phyloP scores from a whole-genome alignment of 306 rosid species.

The Comarum palustre region DNA sequence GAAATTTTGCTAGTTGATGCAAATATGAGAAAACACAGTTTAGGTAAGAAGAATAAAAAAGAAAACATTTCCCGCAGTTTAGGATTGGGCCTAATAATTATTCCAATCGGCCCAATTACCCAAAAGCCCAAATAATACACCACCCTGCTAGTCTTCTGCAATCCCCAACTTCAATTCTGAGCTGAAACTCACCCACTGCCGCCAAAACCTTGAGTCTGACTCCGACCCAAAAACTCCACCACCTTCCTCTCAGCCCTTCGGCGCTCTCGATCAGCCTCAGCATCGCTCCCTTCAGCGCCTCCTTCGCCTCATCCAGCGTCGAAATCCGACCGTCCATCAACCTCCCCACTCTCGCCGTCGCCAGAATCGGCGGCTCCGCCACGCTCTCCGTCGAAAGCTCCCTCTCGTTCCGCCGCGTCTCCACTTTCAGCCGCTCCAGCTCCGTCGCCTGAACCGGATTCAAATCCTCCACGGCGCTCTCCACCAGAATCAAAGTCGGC shows the following conservation, averaged over 20 bases:
- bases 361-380: slow-evolving; percentile 29
- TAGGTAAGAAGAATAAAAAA: no score
- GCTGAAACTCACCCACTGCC: slow-evolving; percentile 35
- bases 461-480: slow-evolving; percentile 17
- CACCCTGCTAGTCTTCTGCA: neutral
- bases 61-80: no score
- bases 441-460: neutral
- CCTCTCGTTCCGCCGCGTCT: slow-evolving; percentile 25
- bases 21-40: no score
- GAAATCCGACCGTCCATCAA: slow-evolving; percentile 16
- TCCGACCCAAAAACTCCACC: slow-evolving; percentile 26
- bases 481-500: slow-evolving; percentile 30
- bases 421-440: slow-evolving; percentile 16
- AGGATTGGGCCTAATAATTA: no score
- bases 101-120: no score
- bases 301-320: slow-evolving; percentile 21
- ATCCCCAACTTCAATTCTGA: slow-evolving; percentile 12
- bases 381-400: slow-evolving; percentile 37
- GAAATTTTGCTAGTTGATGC: no score
- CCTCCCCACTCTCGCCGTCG: slow-evolving; percentile 18
- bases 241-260: slow-evolving; percentile 28
- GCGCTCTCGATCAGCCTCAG: slow-evolving; percentile 23
- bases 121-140: no score
- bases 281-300: slow-evolving; percentile 29
- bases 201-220: slow-evolving; percentile 40